Base-by-base conservation (phyloP, 148 eudicot genomes). In the Nepenthes gracilis region DNA sequence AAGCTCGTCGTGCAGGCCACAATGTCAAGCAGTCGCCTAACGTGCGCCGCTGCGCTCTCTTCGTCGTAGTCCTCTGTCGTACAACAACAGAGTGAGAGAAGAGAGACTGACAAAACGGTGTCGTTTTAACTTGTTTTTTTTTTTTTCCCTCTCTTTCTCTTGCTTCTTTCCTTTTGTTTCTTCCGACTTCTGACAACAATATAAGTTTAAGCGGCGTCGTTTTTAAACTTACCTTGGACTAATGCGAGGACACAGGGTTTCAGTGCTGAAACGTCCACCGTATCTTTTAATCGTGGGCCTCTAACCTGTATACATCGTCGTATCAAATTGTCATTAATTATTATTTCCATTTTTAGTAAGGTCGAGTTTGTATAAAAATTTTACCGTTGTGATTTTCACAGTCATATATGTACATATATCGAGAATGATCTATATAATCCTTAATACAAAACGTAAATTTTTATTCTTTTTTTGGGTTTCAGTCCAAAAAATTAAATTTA, bases 1-100 rank as follows among this genome's bases (percentile, higher is more conserved):
- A 89, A 86, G 68, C 81, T 73, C 55, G 97, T 85, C 36, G 97
- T 86, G 75, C 95, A 89, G n/a, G 99, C 95, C 14, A 94, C 90
- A 34, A 94, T 87, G 83, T 94, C 99, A 35, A 94, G 79, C 66
- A 85, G 70, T 64, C 95, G 66, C 58, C 95, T 78, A 62, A 94
- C 87, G 59, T 94, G 99, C 78, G 90, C 88, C 73, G 79, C 80
- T 3, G 88, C 97, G 70, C 81, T 80, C 57, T 60, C 83, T 67
- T 76, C 88, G 43, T 81, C 82, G 81, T 94, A 94, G 57, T 80
- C 92, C 87, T 93, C 99, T 93, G 87, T 57, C 2, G 8, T 7
- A 45, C 43, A 34, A 48, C 48, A 54, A 63, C 53, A 37, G 43
- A 64, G 47, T 11, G 14, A 15, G 59, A 52, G 36, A 23, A 38